Base-by-base conservation (phyloP, 2,329 filamentous ascomycete genomes). In the Hypoxylon sp. region DNA sequence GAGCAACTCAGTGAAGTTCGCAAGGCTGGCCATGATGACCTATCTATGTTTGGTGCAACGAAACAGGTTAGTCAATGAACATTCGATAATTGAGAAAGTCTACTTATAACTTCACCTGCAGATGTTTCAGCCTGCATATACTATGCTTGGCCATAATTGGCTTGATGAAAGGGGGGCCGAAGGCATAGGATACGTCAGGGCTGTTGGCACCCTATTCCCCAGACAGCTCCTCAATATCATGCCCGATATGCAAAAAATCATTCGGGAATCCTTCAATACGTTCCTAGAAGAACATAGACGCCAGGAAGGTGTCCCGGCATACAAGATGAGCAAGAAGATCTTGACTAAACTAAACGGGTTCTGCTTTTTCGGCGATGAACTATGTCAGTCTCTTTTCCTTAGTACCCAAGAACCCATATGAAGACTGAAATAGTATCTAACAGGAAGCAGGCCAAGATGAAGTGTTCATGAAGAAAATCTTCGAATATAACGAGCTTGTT, bases 71-170 rank as follows among this genome's bases (percentile, higher is more conserved):
- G 19, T 22, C 19, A 22, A 22, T 22, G 19, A 22, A 22, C 19
- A 22, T 22, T 22, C 19, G 19, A 22, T 22, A 22, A 22, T 22
- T 22, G 19, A 22, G 3, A 22, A 31, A 51, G 26, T 13, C 5
- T 11, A 33, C 29, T 31, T 6, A 10, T 3, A 10, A 31, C 29
- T 31, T 31, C 6, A 10, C 29, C 5, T 31, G 29, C 9, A 52
- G 50, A 52, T 52, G 50, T 35, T 52, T 9, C 50, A 52, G 14
- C 50, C 50, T 52, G 14, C 29, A 9, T 52, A 52, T 52, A 52
- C 50, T 22, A 52, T 52, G 50, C 50, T 35, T 10, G 50, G 50
- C n/a, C 29, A 35, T 22, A 52, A 52, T 22, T 52, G 50, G 50
- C 29, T 35, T 37, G 50, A 52, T 14, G 29, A 52, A 52, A 35